Evolutionary conservation across 1,284 basidiomycete species (phyloP), one percentile per base, ranked within the genome.

Genomic region (Leucoagaricus sp.): DNA sequence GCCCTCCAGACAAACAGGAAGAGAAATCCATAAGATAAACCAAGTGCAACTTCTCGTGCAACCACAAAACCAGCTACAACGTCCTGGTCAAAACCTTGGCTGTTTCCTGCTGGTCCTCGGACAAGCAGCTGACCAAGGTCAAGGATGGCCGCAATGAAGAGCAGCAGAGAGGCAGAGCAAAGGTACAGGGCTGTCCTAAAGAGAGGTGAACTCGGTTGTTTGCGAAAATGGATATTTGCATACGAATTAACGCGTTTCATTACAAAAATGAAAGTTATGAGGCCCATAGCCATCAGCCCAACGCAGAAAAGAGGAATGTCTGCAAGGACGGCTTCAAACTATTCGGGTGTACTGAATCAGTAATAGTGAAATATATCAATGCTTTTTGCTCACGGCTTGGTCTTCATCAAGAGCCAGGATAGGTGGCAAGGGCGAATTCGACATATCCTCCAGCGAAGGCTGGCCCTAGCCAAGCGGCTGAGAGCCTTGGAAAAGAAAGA

Each of bases 1-100:
- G 84, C 82, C 42, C 70, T 72, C 89, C 89, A 91, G 59, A 85
- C 84, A 65, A 85, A 90, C 15, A 90, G 66, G 64, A 83, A 84
- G 41, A 84, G 79, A 47, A 83, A 70, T 3, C 83, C 84, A 53
- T 80, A 67, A 10, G 87, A 81, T 15, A 88, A 63, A 4, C 84
- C 74, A 58, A 85, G 75, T 49, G 79, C 72, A 26, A 87, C 72
- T 67, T 91, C 89, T 45, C 87, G 82, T 7, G 79, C 70, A 49
- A 75, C 77, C 36, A 82, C 71, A 36, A 85, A 69, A 1, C 74
- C 75, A 12, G 69, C 61, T 48, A 77, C 69, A n/a, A 68, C 61
- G 25, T 66, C 61, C n/a, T 69, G 64, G 21, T 65, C 66, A 15
- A 64, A 52, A 13, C 65, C 63, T 38, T 67, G 60, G 7, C 68